Conservation (phyloP, 2,329 filamentous ascomycete genomes). For the Neodidymelliopsis sp. region DNA sequence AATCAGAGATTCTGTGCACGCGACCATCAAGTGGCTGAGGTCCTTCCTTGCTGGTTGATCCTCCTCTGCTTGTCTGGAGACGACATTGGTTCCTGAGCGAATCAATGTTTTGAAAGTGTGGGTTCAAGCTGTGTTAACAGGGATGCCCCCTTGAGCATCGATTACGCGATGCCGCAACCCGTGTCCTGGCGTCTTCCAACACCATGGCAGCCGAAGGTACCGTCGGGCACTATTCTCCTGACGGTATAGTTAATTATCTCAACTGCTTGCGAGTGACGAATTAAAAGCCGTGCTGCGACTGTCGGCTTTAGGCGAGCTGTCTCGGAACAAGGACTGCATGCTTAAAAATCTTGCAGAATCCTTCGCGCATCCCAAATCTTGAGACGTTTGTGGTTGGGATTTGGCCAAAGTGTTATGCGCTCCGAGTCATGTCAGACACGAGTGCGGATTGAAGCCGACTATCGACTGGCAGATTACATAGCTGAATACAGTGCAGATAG, state of each 20-base stretch:
- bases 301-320: background rate
- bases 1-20: background rate
- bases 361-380: slow-evolving; percentile 8
- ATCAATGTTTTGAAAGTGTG: slow-evolving; percentile 8
- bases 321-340: background rate
- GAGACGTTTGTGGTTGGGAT: background rate
- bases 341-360: slow-evolving; percentile 4
- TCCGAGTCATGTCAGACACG: background rate
- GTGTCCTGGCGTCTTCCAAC: slow-evolving; percentile 1
- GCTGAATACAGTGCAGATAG: slow-evolving; percentile 3
- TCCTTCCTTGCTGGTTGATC: slow-evolving; percentile 4
- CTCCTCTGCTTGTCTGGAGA: background rate
- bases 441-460: background rate
- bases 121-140: slow-evolving; percentile 1
- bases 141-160: background rate
- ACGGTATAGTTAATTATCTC: slow-evolving; percentile 5
- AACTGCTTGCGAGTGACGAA: background rate
- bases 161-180: slow-evolving; percentile 6
- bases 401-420: background rate
- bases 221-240: slow-evolving; percentile 7
- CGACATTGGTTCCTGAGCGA: slow-evolving; percentile 3
- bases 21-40: background rate
- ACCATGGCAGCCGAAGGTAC: background rate
- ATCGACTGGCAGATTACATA: background rate
- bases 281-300: background rate